Conservation (phyloP, 192 early-diverging fungal genomes). For the Lunasporangiospora selenospora region DNA sequence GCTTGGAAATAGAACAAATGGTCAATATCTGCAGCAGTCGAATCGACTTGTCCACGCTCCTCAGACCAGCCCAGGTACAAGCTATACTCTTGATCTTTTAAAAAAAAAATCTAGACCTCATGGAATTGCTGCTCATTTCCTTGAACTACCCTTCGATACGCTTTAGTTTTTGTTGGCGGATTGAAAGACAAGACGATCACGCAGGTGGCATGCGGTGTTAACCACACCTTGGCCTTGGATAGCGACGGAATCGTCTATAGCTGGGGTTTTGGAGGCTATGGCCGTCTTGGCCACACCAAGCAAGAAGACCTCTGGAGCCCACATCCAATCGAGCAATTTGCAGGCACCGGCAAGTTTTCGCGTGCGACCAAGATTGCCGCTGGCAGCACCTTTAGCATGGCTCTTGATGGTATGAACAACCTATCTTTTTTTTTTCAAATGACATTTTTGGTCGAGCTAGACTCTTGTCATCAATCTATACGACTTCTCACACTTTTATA, state of each 20-base stretch:
- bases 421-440: neutral
- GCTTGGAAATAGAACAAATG: slow-evolving; percentile 56
- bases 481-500: too few species aligned
- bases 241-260: slow-evolving; percentile 60
- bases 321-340: slow-evolving; percentile 49
- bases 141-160: neutral
- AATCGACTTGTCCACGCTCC: slow-evolving; percentile 49
- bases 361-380: slow-evolving; percentile 48
- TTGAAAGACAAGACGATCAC: slow-evolving; percentile 48
- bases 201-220: slow-evolving; percentile 63
- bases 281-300: slow-evolving; percentile 66
- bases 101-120: neutral
- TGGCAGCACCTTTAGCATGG: slow-evolving; percentile 58
- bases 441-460: too few species aligned
- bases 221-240: slow-evolving; percentile 65
- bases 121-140: neutral
- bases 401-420: slow-evolving; percentile 39
- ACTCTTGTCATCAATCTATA: too few species aligned
- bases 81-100: neutral
- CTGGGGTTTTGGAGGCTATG: slow-evolving; percentile 72
- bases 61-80: slow-evolving; percentile 49
- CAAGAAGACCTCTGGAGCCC: slow-evolving; percentile 58
- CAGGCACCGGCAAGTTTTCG: slow-evolving; percentile 34
- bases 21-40: slow-evolving; percentile 52
- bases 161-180: slow-evolving; percentile 36